Evolutionary conservation across 2,329 filamentous ascomycete genomes (phyloP), one percentile per base, ranked within the genome.

Genomic region (Stachybotrys chartarum): DNA sequence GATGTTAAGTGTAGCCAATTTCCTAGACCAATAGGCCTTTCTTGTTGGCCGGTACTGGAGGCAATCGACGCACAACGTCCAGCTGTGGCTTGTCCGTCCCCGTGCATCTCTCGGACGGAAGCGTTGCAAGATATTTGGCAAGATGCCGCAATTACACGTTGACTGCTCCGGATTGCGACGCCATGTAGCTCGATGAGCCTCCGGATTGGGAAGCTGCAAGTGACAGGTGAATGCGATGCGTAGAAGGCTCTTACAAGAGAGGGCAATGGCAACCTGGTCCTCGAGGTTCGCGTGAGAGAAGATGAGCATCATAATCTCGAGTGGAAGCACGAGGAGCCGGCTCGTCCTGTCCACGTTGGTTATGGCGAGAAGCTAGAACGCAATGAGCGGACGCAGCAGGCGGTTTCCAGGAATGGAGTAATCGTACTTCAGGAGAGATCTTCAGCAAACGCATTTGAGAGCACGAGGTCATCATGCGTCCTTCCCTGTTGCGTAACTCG

Each of bases 231-330:
- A 35, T 5, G 63, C 60, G 30, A 62, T 55, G n/a, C 50, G 47
- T 7, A 66, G 58, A 42, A 66, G 54, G 42, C 50, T 51, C 52
- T 62, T 67, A 55, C 58, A 65, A 30, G 57, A 60, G 54, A 61
- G 54, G 8, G 55, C 61, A 24, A 66, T 56, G 52, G 58, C 54
- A 14, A 63, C 51, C 32, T 51, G 54, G 50, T 65, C 61, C 14
- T 55, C 50, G 24, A 50, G 35, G 6, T 48, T 32, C 7, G 58
- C 54, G 16, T 61, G 55, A 4, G 51, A 44, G 45, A 63, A 63
- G 44, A 68, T 61, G 5, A 60, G 56, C 30, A 58, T 52, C n/a
- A 68, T 54, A 49, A 67, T 60, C 31, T 68, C 66, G 16, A 60
- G 54, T 8, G 66, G 66, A 2, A 68, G 55, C n/a, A 45, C 57